Base-by-base conservation (phyloP, 108 stramenopile species). In the Stephanodiscus minutulus region DNA sequence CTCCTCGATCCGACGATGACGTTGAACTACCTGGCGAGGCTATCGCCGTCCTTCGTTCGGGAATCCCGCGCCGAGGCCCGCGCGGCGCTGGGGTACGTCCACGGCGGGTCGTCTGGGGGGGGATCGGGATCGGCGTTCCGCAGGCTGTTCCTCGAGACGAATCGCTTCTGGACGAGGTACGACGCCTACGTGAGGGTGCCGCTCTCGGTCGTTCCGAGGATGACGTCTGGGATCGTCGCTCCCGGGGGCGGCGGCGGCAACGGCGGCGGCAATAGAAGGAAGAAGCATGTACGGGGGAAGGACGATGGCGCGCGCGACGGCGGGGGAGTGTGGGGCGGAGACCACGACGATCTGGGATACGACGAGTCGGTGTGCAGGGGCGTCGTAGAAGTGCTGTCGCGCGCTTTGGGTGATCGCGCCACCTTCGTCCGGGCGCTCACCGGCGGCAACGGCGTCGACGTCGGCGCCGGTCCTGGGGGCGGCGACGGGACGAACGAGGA, bases 1-100 rank as follows among this genome's bases (percentile, higher is more conserved):
- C 74, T 95, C 46, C 68, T 95, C 55, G 91, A 95, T 83, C 79
- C 89, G 3, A 79, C 94, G n/a, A 87, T 92, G 88, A 83, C 83
- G 0, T 74, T 83, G 55, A 95, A 95, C 70, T 92, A 86, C 64
- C 70, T 92, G 20, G 91, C 91, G 17, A 70, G 82, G n/a, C 70
- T 91, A 1, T 92, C 94, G 3, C 88, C 89, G 8, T 83, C 86
- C 27, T 92, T 84, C 58, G 88, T 85, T 49, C 70, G 82, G 18
- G 68, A 79, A 22, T 63, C 89, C 5, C 85, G 83, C 54, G 66
- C 61, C 29, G 85, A 94, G 70, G 87, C 93, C 8, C 72, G 79
- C 47, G 53, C 57, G 21, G 66, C 82, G 58, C 33, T 70, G 28
- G 31, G 39, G 22, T 60, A 35, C 33, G 70, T 76, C 56, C 73